Evolutionary conservation across 345 rosid genomes (phyloP).

Genomic region (Salix dunnii): DNA sequence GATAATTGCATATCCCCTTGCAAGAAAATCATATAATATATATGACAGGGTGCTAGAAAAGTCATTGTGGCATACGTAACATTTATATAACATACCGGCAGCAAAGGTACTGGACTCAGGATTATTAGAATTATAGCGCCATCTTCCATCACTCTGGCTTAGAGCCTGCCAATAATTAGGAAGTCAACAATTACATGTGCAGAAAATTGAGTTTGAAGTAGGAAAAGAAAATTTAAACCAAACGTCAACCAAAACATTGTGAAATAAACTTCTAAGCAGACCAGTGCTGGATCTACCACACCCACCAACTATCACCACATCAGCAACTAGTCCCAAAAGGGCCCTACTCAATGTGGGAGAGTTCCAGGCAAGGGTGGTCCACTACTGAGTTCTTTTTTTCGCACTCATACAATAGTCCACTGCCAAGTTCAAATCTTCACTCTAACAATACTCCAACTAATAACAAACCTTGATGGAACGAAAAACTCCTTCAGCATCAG

Average conservation of each 20-base stretch:
- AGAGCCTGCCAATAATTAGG: conserved; percentile 56
- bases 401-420: not conserved
- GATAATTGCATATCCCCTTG: not conserved
- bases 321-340: conserved; percentile 16
- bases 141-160: conserved; percentile 92
- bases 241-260: not conserved
- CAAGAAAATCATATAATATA: not conserved
- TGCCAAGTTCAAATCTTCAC: not conserved
- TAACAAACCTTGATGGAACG: conserved; percentile 79
- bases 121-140: conserved; percentile 77
- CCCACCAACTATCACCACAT: conserved; percentile 10
- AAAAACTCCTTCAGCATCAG: conserved; percentile 66
- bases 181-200: conserved; percentile 11
- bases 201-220: not conserved
- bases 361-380: not conserved
- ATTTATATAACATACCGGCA: conserved; percentile 53
- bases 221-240: not conserved
- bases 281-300: not conserved
- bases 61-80: not conserved
- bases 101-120: conserved; percentile 85
- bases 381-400: not conserved
- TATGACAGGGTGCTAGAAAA: not conserved
- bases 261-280: not conserved
- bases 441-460: conserved; percentile 7
- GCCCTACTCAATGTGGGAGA: not conserved